Evolutionary conservation across 495 filamentous ascomycete genomes (phyloP), one percentile per base, ranked within the genome.

Genomic region (Penicillium fimorum): DNA sequence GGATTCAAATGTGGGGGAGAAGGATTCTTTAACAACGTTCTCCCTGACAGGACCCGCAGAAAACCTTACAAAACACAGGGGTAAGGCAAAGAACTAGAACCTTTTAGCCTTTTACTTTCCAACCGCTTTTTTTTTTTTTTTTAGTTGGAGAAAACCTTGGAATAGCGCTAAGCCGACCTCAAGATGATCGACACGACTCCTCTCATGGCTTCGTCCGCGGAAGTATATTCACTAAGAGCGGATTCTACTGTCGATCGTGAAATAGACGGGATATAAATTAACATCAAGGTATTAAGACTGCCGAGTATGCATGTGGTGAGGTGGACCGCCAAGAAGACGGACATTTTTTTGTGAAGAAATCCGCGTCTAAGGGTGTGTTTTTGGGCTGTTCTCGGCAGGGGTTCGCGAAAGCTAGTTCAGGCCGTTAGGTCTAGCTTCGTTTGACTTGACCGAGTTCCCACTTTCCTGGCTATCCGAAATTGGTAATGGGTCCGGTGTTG

Each of bases 361-460:
- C 27, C 7, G n/a, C 41, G 25, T 27, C 4, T 32, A n/a, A 10
- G 7, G 13, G 32, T 47, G n/a, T 17, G n/a, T 7, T 27, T 6
- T 25, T 47, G 13, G 47, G 13, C 15, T 10, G 4, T 9, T 10
- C 13, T 50, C 7, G 35, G 33, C 29, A 43, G 38, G 25, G 25
- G 41, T 40, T 18, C 8, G 20, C 50, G 12, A 45, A 6, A 20
- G 25, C 41, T 53, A 53, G 37, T 38, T 5, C 27, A 7, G 20
- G 12, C 17, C 38, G 40, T 53, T 53, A 13, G 40, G 50, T 32
- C 30, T 53, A 35, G 40, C 50, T 33, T 32, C 29, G 30, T 53
- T 37, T 45, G 29, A 25, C 17, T 4, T 15, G 4, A 4, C 13
- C 3, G 9, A 3, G 17, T 20, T 15, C n/a, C 30, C 40, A 35